These are phyloP conservation scores for Starmerella floris DNA, from an alignment of 805 yeast genomes.

Conservation along the genomic window DNA sequence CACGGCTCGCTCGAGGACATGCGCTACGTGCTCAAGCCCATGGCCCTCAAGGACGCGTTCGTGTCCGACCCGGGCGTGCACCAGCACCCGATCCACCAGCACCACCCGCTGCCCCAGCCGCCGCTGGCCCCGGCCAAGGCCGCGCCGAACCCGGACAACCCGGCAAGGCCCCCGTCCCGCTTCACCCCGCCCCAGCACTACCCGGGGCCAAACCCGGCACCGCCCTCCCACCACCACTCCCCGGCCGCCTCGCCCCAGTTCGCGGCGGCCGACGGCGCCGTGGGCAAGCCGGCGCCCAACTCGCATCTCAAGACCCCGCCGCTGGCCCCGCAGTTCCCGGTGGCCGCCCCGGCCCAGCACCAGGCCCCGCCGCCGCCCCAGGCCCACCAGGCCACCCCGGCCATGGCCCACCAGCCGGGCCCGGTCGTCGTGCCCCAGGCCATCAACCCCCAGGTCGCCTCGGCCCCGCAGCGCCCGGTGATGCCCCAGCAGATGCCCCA, in stretches of 20 bases:
- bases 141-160: too few relatives aligned
- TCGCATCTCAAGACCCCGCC: background rate
- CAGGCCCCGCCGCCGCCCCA: background rate
- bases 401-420: background rate
- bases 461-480: background rate
- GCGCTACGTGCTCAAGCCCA: conserved; percentile 8
- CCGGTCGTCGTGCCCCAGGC: background rate
- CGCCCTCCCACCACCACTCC: background rate
- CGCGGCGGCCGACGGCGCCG: background rate
- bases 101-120: background rate
- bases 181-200: too few relatives aligned
- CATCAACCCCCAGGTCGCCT: background rate
- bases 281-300: background rate
- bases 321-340: background rate
- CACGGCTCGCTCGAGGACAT: conserved; percentile 10
- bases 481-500: background rate
- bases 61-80: background rate
- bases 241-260: background rate
- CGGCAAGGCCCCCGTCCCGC: too few relatives aligned
- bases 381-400: background rate
- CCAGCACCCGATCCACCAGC: background rate
- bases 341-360: background rate
- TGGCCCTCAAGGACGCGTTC: background rate
- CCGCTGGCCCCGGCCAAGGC: background rate
- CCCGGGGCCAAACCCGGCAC: too few relatives aligned